phyloP scores from a whole-genome alignment of 805 yeast species.

The Saccharomycopsis oosterbeekiorum region DNA sequence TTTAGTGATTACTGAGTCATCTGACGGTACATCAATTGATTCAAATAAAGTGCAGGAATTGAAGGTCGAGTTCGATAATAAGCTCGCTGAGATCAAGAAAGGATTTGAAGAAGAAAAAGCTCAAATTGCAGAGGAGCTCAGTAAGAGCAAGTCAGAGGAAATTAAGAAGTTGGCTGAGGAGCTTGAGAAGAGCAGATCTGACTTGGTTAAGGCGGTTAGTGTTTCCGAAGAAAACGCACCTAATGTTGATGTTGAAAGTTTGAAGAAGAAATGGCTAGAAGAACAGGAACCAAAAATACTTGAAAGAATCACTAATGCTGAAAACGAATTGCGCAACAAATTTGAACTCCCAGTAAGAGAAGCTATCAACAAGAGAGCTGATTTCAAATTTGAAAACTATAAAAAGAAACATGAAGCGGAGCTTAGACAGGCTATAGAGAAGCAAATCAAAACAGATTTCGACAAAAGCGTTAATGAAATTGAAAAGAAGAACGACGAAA shows the following conservation, averaged over 20 bases:
- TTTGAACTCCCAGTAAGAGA: slow-evolving; percentile 17
- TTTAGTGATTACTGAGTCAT: background rate
- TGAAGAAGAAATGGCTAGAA: slow-evolving; percentile 12
- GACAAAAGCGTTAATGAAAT: slow-evolving; percentile 5
- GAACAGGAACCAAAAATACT: slow-evolving; percentile 18
- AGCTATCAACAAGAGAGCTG: slow-evolving; percentile 18
- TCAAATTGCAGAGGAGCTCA: background rate
- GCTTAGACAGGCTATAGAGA: slow-evolving; percentile 2
- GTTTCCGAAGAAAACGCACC: background rate
- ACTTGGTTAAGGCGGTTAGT: background rate
- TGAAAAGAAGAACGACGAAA: slow-evolving; percentile 6
- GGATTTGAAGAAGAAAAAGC: slow-evolving; percentile 19
- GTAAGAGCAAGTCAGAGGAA: slow-evolving; percentile 1
- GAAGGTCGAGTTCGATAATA: background rate
- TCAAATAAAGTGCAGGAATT: slow-evolving; percentile 16
- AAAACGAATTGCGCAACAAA: slow-evolving; percentile 20
- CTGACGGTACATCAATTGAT: slow-evolving; percentile 3
- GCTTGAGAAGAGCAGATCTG: background rate
- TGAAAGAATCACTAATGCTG: slow-evolving; percentile 10
- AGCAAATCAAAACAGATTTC: slow-evolving; percentile 7
- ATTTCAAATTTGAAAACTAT: slow-evolving; percentile 23
- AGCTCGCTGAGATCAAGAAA: slow-evolving; percentile 15
- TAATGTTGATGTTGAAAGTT: slow-evolving; percentile 8
- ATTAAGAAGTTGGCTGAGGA: slow-evolving; percentile 7
- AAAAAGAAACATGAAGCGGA: slow-evolving; percentile 16